Evolutionary conservation across 23 red algal genomes (phyloP).

Genomic region (Cyanidioschyzon merolae): DNA sequence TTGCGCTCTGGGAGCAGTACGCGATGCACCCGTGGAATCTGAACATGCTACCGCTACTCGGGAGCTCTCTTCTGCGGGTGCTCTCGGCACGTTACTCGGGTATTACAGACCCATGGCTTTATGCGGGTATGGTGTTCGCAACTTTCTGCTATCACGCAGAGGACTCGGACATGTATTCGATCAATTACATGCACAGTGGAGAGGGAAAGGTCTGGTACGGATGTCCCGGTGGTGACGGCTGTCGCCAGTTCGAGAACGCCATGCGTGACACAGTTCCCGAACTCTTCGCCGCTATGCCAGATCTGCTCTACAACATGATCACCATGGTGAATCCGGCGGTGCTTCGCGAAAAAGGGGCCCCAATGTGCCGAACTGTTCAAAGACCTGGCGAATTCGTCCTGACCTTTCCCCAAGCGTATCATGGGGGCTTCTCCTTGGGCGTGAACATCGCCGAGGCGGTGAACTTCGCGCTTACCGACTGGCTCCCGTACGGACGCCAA

Average conservation of each 20-base stretch:
- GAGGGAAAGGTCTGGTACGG: conserved; percentile 53
- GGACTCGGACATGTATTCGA: conserved; percentile 34
- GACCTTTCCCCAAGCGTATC: conserved; percentile 35
- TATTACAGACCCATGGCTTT: conserved; percentile 35
- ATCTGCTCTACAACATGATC: conserved; percentile 31
- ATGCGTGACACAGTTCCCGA: conserved; percentile 24
- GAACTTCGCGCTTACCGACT: conserved; percentile 53
- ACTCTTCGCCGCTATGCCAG: conserved; percentile 25
- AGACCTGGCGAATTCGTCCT: conserved; percentile 24
- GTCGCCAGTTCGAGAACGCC: conserved; percentile 17
- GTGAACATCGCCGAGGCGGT: conserved; percentile 33
- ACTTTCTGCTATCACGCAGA: conserved; percentile 32
- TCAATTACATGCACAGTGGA: conserved; percentile 31
- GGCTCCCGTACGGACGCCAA: conserved; percentile 57
- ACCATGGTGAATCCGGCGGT: conserved; percentile 28
- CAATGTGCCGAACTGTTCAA: conserved; percentile 24
- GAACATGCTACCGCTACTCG: conserved; percentile 39
- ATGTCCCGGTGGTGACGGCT: conserved; percentile 15
- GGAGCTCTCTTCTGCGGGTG: conserved; percentile 26
- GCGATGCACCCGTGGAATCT: conserved; percentile 35
- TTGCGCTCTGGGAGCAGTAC: conserved; percentile 21
- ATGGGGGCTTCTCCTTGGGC: conserved; percentile 31
- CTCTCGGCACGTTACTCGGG: conserved; percentile 27
- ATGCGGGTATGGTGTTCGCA: conserved; percentile 22
- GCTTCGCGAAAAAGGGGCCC: not conserved